Evolutionary conservation across 495 filamentous ascomycete genomes (phyloP).

Genomic region (Neurospora discreta): DNA sequence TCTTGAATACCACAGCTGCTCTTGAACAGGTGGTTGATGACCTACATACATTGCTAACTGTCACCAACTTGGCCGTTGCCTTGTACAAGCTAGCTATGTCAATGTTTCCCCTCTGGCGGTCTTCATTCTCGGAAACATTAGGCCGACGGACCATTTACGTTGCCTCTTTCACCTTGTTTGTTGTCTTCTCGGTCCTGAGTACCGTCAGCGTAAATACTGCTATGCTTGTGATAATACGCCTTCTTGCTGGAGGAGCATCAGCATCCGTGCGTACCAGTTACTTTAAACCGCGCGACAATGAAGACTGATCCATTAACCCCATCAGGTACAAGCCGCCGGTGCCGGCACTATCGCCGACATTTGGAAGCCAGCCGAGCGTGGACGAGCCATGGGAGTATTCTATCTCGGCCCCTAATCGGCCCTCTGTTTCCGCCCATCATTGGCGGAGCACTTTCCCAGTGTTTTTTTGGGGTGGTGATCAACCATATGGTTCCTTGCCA

Average conservation of each 20-base stretch:
- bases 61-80: conserved; percentile 74
- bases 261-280: conserved; percentile 36
- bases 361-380: conserved; percentile 73
- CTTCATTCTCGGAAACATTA: conserved; percentile 71
- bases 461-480: conserved; percentile 73
- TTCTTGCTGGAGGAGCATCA: conserved; percentile 71
- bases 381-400: conserved; percentile 84
- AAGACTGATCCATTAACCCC: neutral
- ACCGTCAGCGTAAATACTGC: conserved; percentile 64
- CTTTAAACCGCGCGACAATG: neutral
- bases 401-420: conserved; percentile 78
- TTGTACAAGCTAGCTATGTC: conserved; percentile 86
- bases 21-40: conserved; percentile 57
- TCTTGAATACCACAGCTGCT: conserved; percentile 41
- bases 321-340: conserved; percentile 71
- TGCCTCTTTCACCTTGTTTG: conserved; percentile 66
- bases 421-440: conserved; percentile 80
- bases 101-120: conserved; percentile 94
- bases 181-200: conserved; percentile 63
- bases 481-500: conserved; percentile 77
- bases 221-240: conserved; percentile 80
- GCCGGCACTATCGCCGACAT: conserved; percentile 89
- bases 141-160: conserved; percentile 83
- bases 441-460: conserved; percentile 62
- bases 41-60: conserved; percentile 51